Conservation (phyloP, 179 eudicot species). For the Monotropa hypopitys region DNA sequence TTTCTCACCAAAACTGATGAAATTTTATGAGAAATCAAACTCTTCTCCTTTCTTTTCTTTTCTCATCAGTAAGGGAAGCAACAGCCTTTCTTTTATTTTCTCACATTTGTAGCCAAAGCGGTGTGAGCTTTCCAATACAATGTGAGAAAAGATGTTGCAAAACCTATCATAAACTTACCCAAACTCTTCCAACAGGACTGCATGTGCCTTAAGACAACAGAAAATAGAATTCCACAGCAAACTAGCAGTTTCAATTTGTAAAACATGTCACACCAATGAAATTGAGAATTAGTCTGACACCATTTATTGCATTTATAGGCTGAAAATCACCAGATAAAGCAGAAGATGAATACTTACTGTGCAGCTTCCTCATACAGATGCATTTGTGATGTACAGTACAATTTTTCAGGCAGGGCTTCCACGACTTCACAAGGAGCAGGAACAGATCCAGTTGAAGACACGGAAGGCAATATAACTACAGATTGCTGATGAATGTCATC, state of each 20-base stretch:
- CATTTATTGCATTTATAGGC: neutral
- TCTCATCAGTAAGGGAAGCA: no score
- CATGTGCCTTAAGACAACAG: neutral
- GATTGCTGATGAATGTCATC: slow-evolving; percentile 99
- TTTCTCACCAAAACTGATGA: no score
- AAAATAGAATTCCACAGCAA: neutral
- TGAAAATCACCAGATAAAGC: neutral
- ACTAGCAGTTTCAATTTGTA: neutral
- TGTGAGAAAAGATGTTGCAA: neutral
- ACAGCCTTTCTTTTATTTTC: no score
- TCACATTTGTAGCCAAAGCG: no score
- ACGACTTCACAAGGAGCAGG: slow-evolving; percentile 91
- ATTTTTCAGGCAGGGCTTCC: slow-evolving; percentile 65
- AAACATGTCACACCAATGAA: neutral
- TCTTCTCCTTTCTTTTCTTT: no score
- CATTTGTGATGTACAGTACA: slow-evolving; percentile 37
- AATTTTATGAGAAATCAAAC: no score
- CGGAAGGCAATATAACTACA: slow-evolving; percentile 69
- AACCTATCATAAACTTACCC: neutral
- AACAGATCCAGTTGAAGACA: slow-evolving; percentile 81
- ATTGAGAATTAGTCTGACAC: neutral
- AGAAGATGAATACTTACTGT: slow-evolving; percentile 47
- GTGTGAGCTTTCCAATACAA: neutral
- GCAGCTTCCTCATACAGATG: slow-evolving; percentile 52
- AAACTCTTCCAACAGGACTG: neutral